Conservation (phyloP, 1,284 basidiomycete genomes). For the Rhodotorula sp. region DNA sequence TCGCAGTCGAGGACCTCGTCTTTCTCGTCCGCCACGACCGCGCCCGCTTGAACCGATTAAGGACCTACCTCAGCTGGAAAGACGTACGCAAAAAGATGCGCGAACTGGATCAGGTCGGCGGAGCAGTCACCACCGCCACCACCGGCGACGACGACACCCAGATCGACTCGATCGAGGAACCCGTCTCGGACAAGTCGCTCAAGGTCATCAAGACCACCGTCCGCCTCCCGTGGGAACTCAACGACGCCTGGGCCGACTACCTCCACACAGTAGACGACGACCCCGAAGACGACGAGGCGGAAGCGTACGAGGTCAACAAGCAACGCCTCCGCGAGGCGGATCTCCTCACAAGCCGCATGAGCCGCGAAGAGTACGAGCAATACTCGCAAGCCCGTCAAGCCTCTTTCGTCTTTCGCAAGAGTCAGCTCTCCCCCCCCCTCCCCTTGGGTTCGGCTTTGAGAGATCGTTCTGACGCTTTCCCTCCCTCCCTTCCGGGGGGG, state of each 20-base stretch:
- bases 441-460: not conserved
- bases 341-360: constrained; percentile 84
- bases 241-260: constrained; percentile 84
- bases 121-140: not conserved
- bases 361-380: constrained; percentile 87
- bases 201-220: constrained; percentile 71
- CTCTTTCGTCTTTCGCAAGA: constrained; percentile 59
- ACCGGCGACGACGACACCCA: constrained; percentile 40
- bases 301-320: constrained; percentile 91
- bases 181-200: constrained; percentile 55
- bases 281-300: constrained; percentile 85
- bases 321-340: constrained; percentile 87
- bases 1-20: constrained; percentile 91
- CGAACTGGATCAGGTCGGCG: constrained; percentile 45
- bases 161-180: constrained; percentile 58
- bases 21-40: constrained; percentile 94
- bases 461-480: not conserved
- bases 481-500: no score
- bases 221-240: constrained; percentile 93
- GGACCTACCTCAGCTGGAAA: constrained; percentile 97
- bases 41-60: constrained; percentile 86
- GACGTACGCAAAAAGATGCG: constrained; percentile 72
- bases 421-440: not conserved
- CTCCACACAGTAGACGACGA: constrained; percentile 71
- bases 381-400: constrained; percentile 97